These are phyloP conservation scores for Dentipellis fragilis DNA, from an alignment of 768 basidiomycete genomes.

Conservation along the genomic window DNA sequence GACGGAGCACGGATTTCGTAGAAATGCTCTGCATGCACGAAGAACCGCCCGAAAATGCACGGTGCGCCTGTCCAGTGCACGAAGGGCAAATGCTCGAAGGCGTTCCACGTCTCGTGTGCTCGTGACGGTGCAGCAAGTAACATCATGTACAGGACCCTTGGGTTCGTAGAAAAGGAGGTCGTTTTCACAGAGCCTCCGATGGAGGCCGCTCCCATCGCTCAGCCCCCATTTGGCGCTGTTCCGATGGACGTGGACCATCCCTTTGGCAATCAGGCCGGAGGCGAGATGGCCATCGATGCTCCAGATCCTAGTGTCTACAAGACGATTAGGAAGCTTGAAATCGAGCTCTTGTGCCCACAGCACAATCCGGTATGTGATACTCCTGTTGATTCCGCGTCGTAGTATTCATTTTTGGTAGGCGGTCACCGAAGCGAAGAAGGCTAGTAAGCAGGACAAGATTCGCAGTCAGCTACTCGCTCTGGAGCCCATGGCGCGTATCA, in stretches of 20 bases:
- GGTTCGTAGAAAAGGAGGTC: constrained; percentile 76
- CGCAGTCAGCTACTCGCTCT: constrained; percentile 60
- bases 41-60: constrained; percentile 51
- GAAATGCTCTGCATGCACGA: constrained; percentile 90
- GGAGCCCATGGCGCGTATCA: constrained; percentile 64
- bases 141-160: constrained; percentile 50
- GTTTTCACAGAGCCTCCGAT: constrained; percentile 41
- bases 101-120: constrained; percentile 92
- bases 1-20: constrained; percentile 19
- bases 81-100: constrained; percentile 87
- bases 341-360: constrained; percentile 72
- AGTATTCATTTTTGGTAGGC: constrained; percentile 32
- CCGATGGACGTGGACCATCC: constrained; percentile 25
- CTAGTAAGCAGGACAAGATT: constrained; percentile 66
- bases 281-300: constrained; percentile 2
- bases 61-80: constrained; percentile 88
- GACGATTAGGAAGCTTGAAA: constrained; percentile 61
- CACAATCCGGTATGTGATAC: constrained; percentile 76
- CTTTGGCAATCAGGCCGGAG: neutral
- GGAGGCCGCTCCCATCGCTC: constrained; percentile 2
- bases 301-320: constrained; percentile 36
- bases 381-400: neutral
- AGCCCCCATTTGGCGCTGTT: neutral
- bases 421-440: constrained; percentile 64
- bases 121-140: constrained; percentile 39